A percentile compares a stretch with the other conserved stretches of the same genome.
These are phyloP conservation scores for Clonostachys sp. DNA, from an alignment of 2,329 filamentous ascomycete genomes.

Conservation along the genomic window DNA sequence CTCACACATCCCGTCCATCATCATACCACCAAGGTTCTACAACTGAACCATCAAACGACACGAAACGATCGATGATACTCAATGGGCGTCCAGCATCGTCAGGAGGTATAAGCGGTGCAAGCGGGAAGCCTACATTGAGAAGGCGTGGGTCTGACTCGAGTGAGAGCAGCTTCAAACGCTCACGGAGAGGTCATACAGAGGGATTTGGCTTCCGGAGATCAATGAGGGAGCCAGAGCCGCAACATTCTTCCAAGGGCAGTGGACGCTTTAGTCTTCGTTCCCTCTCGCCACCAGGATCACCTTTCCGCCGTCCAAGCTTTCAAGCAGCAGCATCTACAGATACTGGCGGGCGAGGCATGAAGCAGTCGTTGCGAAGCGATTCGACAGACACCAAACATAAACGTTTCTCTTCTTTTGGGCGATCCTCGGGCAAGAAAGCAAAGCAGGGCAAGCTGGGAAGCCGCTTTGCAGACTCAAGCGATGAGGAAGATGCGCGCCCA, in stretches of 20 bases:
- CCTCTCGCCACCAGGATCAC: slow-evolving; percentile 59
- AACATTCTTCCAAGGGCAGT: slow-evolving; percentile 24
- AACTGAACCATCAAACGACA: slow-evolving; percentile 6
- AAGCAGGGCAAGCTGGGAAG: slow-evolving; percentile 35
- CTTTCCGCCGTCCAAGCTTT: slow-evolving; percentile 35
- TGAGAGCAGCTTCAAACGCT: slow-evolving; percentile 78
- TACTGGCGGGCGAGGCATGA: slow-evolving; percentile 27
- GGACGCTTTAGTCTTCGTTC: slow-evolving; percentile 68
- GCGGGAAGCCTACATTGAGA: slow-evolving; percentile 29
- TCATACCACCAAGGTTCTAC: slow-evolving; percentile 19
- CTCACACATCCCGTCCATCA: slow-evolving; percentile 10
- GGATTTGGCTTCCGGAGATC: slow-evolving; percentile 65
- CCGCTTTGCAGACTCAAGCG: slow-evolving; percentile 59
- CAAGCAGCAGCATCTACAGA: slow-evolving; percentile 24
- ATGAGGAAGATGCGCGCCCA: slow-evolving; percentile 42
- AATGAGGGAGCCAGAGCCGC: slow-evolving; percentile 49
- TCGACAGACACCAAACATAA: slow-evolving; percentile 25
- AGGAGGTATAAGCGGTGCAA: slow-evolving; percentile 4
- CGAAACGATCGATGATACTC: neutral
- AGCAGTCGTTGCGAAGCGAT: slow-evolving; percentile 35
- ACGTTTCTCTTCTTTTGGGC: slow-evolving; percentile 34
- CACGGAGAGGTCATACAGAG: slow-evolving; percentile 38
- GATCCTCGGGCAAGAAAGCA: slow-evolving; percentile 27
- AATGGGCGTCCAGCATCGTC: neutral
- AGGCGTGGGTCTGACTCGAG: slow-evolving; percentile 61